A percentile compares a stretch with the other conserved stretches of the same genome.
Conservation (phyloP, 225 moss, liverwort and hornwort species). For the Pleurozium schreberi region DNA sequence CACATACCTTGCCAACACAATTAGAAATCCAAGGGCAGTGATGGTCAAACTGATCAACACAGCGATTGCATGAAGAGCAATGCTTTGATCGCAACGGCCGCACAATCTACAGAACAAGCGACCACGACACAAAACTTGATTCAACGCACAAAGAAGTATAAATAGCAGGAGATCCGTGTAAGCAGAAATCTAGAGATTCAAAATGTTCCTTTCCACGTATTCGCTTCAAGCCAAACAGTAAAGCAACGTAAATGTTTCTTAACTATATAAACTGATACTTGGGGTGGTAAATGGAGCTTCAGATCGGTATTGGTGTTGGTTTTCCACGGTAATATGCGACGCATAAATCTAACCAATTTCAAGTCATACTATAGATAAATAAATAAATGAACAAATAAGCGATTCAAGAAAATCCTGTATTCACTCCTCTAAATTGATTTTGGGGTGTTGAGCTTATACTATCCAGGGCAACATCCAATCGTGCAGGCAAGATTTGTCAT, state of each 20-base stretch:
- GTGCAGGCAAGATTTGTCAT: not conserved
- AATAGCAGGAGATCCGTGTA: not conserved
- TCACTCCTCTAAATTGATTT: not conserved
- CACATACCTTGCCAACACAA: slow-evolving; percentile 85
- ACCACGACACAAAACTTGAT: not conserved
- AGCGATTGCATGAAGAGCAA: slow-evolving; percentile 94
- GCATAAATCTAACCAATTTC: not conserved
- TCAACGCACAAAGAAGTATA: not conserved
- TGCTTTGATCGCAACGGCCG: slow-evolving; percentile 91
- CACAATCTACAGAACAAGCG: slow-evolving; percentile 48
- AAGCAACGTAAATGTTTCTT: not conserved
- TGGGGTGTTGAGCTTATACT: not conserved
- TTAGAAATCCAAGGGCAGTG: slow-evolving; percentile 99
- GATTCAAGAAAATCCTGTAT: not conserved
- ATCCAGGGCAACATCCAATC: not conserved
- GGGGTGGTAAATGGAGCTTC: not conserved
- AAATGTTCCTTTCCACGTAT: not conserved
- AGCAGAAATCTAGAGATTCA: not conserved
- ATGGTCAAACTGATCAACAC: slow-evolving; percentile 98
- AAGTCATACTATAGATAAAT: not conserved
- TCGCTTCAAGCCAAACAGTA: not conserved
- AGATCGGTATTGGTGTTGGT: not conserved
- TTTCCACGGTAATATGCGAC: not conserved
- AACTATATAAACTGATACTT: not conserved
- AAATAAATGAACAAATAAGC: not conserved